Base-by-base conservation (phyloP, 2,329 filamentous ascomycete genomes). In the Alternaria arbusti region DNA sequence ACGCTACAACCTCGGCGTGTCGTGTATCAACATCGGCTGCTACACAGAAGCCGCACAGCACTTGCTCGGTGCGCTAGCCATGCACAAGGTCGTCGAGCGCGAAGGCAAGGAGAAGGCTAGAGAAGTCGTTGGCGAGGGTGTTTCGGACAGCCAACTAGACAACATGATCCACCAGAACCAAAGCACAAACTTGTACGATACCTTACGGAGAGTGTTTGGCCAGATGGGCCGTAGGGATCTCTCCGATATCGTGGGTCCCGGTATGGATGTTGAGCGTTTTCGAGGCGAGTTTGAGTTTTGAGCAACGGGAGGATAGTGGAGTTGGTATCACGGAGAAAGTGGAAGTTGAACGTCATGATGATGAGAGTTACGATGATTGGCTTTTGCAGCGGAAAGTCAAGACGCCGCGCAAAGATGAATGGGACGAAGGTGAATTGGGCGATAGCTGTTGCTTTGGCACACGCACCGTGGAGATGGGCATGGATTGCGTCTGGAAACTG, bases 11-110 rank as follows among this genome's bases (percentile, higher is more conserved):
- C 88, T 99, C 1, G 96, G 96, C 49, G 96, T 98, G 10, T 93
- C 89, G 63, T 98, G 96, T 81, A 98, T 99, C 80, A 98, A 98
- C 82, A 97, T 98, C 71, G 94, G 94, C 58, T 97, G 95, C 81
- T 94, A 94, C 79, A 91, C 92, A 15, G 93, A 98, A 82, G 96
- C 96, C 0, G 96, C 96, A 3, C 91, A 93, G 64, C 96, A 99
- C 82, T 87, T 99, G 61, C 87, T 99, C 13, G 93, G 94, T 4
- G 95, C 96, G 1, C 85, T 99, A 54, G 91, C 91, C 58, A 97
- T 99, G 94, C 96, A 99, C 85, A 94, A 96, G 79, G 90, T 94
- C 7, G 93, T 97, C 13, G 94, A 97, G 82, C 88, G 89, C 74
- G 92, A 94, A 76, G 94, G 93, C 5, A 87, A 93, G 61, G 91